Conservation (phyloP, 305 asterid species). For the Plantago lanceolata region DNA sequence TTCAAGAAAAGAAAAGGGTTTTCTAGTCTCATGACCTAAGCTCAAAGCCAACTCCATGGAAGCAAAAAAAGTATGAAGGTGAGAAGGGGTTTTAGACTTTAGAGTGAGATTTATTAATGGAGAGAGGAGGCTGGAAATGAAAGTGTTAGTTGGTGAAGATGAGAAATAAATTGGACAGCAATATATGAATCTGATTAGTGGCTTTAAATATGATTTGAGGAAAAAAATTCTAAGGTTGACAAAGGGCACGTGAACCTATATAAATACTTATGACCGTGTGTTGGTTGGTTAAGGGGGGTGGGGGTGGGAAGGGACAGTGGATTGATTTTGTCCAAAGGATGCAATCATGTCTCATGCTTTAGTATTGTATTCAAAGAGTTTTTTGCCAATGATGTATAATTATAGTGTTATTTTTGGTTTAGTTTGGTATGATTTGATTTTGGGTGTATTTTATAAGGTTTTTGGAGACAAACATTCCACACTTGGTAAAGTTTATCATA, state of each 20-base stretch:
- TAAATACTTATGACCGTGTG: constrained; percentile 31
- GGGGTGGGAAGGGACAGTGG: constrained; percentile 2
- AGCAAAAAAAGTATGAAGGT: background rate
- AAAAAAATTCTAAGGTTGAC: constrained; percentile 31
- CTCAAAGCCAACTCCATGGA: constrained; percentile 76
- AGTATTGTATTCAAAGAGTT: background rate
- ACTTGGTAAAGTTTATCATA: constrained; percentile 23
- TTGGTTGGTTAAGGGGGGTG: background rate
- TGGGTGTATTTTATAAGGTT: background rate
- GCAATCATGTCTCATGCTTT: constrained; percentile 26
- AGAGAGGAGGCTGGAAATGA: background rate
- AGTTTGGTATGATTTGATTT: constrained; percentile 5
- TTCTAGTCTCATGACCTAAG: constrained; percentile 56
- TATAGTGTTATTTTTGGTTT: background rate
- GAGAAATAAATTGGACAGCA: background rate
- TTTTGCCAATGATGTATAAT: background rate
- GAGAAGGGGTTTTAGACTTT: background rate
- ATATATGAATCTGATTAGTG: background rate
- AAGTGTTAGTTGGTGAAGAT: background rate
- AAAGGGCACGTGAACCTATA: constrained; percentile 59
- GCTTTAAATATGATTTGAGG: background rate
- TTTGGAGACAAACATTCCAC: constrained; percentile 30
- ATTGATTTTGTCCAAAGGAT: constrained; percentile 29
- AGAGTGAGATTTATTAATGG: background rate
- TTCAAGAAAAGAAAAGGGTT: constrained; percentile 42